A percentile compares a stretch with the other conserved stretches of the same genome.
Evolutionary conservation across 345 rosid genomes (phyloP).

Genomic region (Triadica sebifera): DNA sequence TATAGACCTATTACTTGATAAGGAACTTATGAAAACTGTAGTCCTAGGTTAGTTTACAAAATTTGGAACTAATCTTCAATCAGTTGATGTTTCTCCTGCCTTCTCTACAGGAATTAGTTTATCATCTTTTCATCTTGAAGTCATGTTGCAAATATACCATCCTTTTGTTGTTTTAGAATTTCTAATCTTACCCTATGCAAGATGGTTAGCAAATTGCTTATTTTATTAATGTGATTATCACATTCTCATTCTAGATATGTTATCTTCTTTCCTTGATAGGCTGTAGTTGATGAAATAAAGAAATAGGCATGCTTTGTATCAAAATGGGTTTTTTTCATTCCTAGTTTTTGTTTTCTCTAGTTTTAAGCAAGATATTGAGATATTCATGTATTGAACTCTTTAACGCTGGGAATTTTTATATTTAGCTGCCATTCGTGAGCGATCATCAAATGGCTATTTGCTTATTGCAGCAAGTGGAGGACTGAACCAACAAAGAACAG

Average conservation of each 20-base stretch:
- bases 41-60: not conserved
- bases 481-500: constrained; percentile 95
- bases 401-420: constrained; percentile 20
- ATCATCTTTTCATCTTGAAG: not conserved
- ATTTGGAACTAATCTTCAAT: not conserved
- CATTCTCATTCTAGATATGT: not conserved
- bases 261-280: not conserved
- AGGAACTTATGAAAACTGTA: not conserved
- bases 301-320: not conserved
- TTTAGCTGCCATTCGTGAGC: constrained; percentile 66
- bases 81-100: not conserved
- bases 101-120: not conserved
- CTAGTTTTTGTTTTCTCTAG: not conserved
- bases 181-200: not conserved
- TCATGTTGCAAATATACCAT: not conserved
- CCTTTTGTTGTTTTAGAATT: not conserved
- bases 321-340: not conserved
- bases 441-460: constrained; percentile 81
- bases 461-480: constrained; percentile 99
- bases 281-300: not conserved
- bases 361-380: not conserved
- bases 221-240: not conserved
- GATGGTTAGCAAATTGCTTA: not conserved
- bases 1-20: not conserved
- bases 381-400: not conserved